phyloP scores from a whole-genome alignment of 139 green algal species.

The Desmodesmus armatus region DNA sequence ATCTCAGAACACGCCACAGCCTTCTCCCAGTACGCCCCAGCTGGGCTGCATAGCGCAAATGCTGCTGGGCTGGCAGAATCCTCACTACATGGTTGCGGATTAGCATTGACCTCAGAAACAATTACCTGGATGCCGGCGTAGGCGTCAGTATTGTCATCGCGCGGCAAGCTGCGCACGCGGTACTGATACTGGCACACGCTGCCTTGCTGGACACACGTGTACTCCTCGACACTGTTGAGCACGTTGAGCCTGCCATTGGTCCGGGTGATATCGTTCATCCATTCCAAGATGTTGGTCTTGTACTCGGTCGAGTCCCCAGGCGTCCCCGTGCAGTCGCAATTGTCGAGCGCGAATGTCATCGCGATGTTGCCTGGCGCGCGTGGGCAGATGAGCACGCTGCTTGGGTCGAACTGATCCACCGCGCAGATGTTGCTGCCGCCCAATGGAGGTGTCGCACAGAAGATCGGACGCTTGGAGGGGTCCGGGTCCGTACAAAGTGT shows the following conservation, averaged over 20 bases:
- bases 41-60: no score
- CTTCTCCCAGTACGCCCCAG: no score
- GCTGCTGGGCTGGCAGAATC: no score
- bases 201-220: constrained; percentile 9
- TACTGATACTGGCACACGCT: constrained; percentile 33
- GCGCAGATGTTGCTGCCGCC: background rate
- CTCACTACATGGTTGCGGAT: constrained; percentile 27
- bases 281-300: background rate
- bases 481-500: background rate
- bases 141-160: constrained; percentile 6
- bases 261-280: background rate
- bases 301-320: background rate
- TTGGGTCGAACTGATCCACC: constrained; percentile 18
- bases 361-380: background rate
- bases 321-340: background rate
- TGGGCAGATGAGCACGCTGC: background rate
- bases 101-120: background rate
- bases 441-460: background rate
- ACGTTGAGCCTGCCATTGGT: background rate
- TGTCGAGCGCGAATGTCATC: background rate
- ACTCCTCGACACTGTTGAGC: background rate
- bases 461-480: background rate
- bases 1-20: no score
- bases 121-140: background rate
- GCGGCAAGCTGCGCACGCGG: background rate